These are phyloP conservation scores for Lyophyllum atratum DNA, from an alignment of 768 basidiomycete species.

Conservation along the genomic window DNA sequence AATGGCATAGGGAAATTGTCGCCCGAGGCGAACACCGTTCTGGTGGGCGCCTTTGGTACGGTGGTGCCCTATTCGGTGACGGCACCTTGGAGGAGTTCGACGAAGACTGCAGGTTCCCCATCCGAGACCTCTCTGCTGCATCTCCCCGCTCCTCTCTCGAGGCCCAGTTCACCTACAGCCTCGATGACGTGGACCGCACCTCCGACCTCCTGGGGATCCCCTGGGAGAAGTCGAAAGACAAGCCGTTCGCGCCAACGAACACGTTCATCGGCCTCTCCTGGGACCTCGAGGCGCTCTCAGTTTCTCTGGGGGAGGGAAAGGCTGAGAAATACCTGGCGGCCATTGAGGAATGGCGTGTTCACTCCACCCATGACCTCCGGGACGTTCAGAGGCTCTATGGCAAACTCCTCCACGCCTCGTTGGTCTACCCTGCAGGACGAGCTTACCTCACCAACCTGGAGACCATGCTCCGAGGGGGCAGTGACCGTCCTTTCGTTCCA, in stretches of 20 bases:
- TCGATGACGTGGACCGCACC: constrained; percentile 29
- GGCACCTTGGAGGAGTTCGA: constrained; percentile 26
- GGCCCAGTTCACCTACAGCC: constrained; percentile 9
- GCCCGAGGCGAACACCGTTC: neutral
- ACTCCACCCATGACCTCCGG: constrained; percentile 19
- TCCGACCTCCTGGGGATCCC: constrained; percentile 14
- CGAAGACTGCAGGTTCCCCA: constrained; percentile 21
- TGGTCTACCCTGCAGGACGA: constrained; percentile 20
- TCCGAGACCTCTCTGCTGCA: constrained; percentile 19
- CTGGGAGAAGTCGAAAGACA: constrained; percentile 7
- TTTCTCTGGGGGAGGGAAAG: neutral
- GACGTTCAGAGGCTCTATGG: constrained; percentile 31
- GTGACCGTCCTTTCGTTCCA: constrained; percentile 27
- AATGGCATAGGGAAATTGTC: constrained; percentile 12
- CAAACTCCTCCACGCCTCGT: constrained; percentile 28
- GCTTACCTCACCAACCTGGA: constrained; percentile 36
- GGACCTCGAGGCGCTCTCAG: neutral
- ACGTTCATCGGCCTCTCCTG: constrained; percentile 4
- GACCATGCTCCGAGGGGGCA: constrained; percentile 22
- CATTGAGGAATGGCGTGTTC: constrained; percentile 19
- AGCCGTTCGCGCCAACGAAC: neutral
- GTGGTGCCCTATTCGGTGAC: constrained; percentile 15
- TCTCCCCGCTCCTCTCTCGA: constrained; percentile 19
- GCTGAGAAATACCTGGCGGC: constrained; percentile 7
- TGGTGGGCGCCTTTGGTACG: constrained; percentile 18